Conservation (phyloP, 1,139 yeast species). For the Diutina ranongensis region DNA sequence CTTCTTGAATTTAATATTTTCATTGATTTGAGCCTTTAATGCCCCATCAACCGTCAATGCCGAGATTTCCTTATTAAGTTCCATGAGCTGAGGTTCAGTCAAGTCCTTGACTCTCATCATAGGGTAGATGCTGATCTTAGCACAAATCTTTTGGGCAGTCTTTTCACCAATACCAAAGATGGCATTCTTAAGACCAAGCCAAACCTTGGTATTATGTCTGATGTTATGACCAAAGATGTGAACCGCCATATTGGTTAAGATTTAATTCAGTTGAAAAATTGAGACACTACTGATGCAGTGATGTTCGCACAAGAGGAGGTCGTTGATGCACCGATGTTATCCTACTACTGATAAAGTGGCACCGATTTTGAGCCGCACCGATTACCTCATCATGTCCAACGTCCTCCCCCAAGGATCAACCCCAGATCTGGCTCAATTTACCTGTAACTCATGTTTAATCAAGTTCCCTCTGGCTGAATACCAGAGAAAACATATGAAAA, state of each 20-base stretch:
- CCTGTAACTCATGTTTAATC: background rate
- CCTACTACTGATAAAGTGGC: too few species aligned
- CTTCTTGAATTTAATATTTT: conserved; percentile 72
- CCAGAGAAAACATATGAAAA: conserved; percentile 40
- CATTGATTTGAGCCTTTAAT: conserved; percentile 64
- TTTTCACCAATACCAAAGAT: conserved; percentile 77
- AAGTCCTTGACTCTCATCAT: conserved; percentile 90
- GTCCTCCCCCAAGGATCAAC: background rate
- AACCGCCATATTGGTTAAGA: conserved; percentile 44
- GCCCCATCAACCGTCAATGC: conserved; percentile 79
- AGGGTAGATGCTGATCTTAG: conserved; percentile 86
- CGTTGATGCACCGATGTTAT: too few species aligned
- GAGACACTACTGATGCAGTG: background rate
- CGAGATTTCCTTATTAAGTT: conserved; percentile 77
- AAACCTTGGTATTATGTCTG: conserved; percentile 36
- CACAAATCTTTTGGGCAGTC: conserved; percentile 70
- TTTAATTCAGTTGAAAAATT: background rate
- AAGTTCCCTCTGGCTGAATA: conserved; percentile 13
- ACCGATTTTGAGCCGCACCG: background rate
- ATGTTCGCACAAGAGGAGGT: background rate
- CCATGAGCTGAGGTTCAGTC: conserved; percentile 76
- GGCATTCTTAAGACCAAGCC: conserved; percentile 64
- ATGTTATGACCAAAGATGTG: conserved; percentile 68
- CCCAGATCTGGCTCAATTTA: background rate
- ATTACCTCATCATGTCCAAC: background rate